phyloP scores from a whole-genome alignment of 345 rosid species.

The Ceriops decandra region DNA sequence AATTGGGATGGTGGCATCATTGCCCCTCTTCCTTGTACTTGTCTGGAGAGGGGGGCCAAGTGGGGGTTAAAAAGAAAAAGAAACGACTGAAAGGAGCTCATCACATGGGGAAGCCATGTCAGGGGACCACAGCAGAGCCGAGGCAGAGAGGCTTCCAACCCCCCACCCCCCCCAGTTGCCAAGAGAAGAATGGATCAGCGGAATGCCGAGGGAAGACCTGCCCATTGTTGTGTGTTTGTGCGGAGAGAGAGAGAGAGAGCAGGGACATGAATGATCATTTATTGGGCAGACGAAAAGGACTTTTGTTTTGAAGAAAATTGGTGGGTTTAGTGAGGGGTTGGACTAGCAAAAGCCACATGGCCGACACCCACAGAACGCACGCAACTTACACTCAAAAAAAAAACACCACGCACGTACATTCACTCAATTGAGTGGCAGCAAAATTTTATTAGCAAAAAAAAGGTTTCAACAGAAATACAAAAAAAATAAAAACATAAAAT shows the following conservation, averaged over 20 bases:
- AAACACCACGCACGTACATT: too few relatives aligned
- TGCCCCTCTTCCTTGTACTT: not conserved
- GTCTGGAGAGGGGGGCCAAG: not conserved
- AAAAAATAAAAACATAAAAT: too few relatives aligned
- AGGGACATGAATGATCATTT: slow-evolving; percentile 17
- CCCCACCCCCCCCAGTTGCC: too few relatives aligned
- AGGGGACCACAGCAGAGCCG: slow-evolving; percentile 6
- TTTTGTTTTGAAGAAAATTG: not conserved
- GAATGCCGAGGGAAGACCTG: slow-evolving; percentile 10
- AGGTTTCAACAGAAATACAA: too few relatives aligned
- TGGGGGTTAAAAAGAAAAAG: not conserved
- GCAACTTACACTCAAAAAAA: too few relatives aligned
- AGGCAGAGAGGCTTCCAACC: not conserved
- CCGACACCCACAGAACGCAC: too few relatives aligned
- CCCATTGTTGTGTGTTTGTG: not conserved
- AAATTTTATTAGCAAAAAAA: not conserved
- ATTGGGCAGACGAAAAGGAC: slow-evolving; percentile 8
- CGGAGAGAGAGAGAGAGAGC: not conserved
- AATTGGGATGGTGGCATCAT: too few relatives aligned
- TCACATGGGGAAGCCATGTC: not conserved
- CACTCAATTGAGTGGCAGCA: not conserved
- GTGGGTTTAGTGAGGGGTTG: slow-evolving; percentile 15
- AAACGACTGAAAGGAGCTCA: not conserved
- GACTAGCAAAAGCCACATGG: slow-evolving; percentile 40
- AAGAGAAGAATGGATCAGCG: too few relatives aligned